phyloP scores from a whole-genome alignment of 106 monocot genomes.

The Gastrodia elata region DNA sequence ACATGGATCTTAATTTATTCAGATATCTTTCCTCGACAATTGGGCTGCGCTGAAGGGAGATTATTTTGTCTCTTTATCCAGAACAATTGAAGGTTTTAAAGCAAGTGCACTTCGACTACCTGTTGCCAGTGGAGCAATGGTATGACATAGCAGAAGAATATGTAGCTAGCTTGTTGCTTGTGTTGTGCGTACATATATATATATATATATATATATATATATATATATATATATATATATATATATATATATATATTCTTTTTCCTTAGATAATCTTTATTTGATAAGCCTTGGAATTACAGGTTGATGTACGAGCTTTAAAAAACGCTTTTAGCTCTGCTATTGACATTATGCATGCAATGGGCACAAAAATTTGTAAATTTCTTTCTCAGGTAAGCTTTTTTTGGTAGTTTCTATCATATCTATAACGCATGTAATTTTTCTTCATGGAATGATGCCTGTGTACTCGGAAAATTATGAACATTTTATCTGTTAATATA shows the following conservation, averaged over 20 bases:
- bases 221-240: no score
- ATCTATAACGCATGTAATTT: no score
- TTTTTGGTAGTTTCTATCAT: no score
- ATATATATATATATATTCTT: background rate
- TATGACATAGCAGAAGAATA: slow-evolving; percentile 21
- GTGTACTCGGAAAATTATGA: no score
- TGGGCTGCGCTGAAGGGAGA: slow-evolving; percentile 60
- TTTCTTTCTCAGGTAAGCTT: slow-evolving; percentile 51
- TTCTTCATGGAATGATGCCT: background rate
- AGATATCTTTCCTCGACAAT: slow-evolving; percentile 68
- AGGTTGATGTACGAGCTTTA: slow-evolving; percentile 51
- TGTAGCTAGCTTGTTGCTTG: background rate
- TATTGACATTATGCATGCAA: slow-evolving; percentile 68
- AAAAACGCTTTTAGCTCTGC: slow-evolving; percentile 63
- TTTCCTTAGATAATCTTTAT: background rate
- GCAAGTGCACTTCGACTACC: slow-evolving; percentile 66
- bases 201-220: no score
- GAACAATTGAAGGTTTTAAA: slow-evolving; percentile 60
- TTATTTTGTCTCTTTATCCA: slow-evolving; percentile 45
- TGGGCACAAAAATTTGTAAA: slow-evolving; percentile 57
- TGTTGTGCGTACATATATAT: no score
- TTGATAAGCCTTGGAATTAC: background rate
- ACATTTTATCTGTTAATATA: background rate
- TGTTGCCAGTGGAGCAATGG: slow-evolving; percentile 61
- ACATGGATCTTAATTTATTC: background rate